Base-by-base conservation (phyloP, 768 basidiomycete species). In the Boletus bicolor region DNA sequence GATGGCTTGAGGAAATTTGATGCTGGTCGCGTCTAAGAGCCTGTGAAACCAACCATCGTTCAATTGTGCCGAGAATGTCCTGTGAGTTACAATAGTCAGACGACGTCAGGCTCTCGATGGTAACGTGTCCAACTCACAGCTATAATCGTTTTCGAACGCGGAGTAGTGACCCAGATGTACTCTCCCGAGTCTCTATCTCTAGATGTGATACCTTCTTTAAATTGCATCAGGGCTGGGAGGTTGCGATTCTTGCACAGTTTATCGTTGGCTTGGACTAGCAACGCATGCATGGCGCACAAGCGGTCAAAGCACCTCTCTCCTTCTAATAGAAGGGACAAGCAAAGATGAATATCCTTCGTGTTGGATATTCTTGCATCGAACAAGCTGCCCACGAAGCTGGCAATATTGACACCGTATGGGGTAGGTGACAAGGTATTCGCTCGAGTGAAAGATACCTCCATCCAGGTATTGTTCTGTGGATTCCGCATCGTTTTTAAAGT, bases 231-330 rank as follows among this genome's bases (percentile, higher is more conserved):
- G 26, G 54, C 37, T 8, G 49, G 43, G 38, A 62, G 52, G 49
- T 65, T 58, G 26, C 61, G 64, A 21, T 41, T 55, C 46, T 68
- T 69, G 63, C 73, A 72, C 32, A 76, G 47, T 57, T 64, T 67
- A 45, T 69, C 63, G 46, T 72, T 69, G 46, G 71, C 66, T 47
- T 70, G 70, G 26, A 63, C 45, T 34, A 75, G 37, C 28, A 75
- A 28, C 0, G 74, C 74, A 19, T 74, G 75, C 57, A 71, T 71
- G 4, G 72, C 75, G 42, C 68, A 66, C 42, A 76, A 44, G 15
- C 66, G 65, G 19, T 71, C 61, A 37, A 71, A 61, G 38, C 60
- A 28, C 32, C 58, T 58, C 11, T 59, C 55, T 26, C 62, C 68
- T 15, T 59, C 51, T 21, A 50, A n/a, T 0, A 75, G 55, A 10